phyloP scores from a whole-genome alignment of 2,329 filamentous ascomycete species.

The Metarhizium guizhouense region DNA sequence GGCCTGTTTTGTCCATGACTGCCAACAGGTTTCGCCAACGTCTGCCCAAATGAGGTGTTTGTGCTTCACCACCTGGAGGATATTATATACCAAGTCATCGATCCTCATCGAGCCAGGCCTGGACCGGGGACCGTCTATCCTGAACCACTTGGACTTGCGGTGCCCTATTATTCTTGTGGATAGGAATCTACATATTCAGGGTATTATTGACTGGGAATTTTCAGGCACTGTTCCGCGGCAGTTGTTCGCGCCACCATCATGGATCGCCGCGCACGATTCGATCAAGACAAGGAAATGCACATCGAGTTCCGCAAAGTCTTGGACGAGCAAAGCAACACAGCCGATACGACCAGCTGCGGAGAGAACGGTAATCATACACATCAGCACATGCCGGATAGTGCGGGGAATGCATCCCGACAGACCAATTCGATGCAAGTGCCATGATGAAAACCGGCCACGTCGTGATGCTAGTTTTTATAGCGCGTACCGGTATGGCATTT shows the following conservation, averaged over 20 bases:
- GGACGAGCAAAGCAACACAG: not conserved
- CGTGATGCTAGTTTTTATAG: too few relatives aligned
- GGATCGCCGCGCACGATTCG: slow-evolving; percentile 7
- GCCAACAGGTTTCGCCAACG: too few relatives aligned
- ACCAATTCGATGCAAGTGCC: too few relatives aligned
- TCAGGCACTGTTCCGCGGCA: slow-evolving; percentile 8
- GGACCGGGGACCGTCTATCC: slow-evolving; percentile 3
- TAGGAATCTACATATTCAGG: slow-evolving; percentile 12
- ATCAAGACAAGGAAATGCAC: not conserved
- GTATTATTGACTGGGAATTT: slow-evolving; percentile 18
- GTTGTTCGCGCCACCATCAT: slow-evolving; percentile 10
- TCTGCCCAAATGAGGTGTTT: not conserved
- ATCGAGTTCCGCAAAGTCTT: not conserved
- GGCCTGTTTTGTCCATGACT: too few relatives aligned
- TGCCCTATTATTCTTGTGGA: slow-evolving; percentile 15
- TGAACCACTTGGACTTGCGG: slow-evolving; percentile 9
- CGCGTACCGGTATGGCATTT: too few relatives aligned
- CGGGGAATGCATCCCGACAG: too few relatives aligned
- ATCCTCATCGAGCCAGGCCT: not conserved
- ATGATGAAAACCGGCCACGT: too few relatives aligned
- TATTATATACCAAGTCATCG: not conserved
- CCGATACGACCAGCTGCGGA: not conserved
- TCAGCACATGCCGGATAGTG: too few relatives aligned
- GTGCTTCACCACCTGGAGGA: not conserved
- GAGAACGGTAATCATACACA: not conserved